These are phyloP conservation scores for Fusarium euwallaceae DNA, from an alignment of 2,329 filamentous ascomycete genomes.

Conservation along the genomic window DNA sequence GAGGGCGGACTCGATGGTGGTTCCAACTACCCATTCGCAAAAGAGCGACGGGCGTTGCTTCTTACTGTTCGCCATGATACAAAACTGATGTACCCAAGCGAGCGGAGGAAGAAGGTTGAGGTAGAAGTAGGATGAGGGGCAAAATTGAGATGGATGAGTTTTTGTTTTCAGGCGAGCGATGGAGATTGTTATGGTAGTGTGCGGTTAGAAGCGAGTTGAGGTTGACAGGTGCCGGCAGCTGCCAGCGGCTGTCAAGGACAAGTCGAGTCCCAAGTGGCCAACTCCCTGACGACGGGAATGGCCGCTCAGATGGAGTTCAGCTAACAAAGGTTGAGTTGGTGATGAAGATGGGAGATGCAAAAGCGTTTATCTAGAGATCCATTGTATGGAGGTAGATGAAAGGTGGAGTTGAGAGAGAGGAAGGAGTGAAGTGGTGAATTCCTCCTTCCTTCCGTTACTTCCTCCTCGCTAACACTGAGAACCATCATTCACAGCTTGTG, in stretches of 20 bases:
- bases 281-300: not conserved
- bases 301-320: not conserved
- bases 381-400: not conserved
- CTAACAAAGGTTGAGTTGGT: not conserved
- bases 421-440: not conserved
- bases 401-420: not conserved
- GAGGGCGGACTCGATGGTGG: slow-evolving; percentile 50
- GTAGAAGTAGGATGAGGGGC: slow-evolving; percentile 12
- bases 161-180: not conserved
- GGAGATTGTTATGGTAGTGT: not conserved
- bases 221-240: slow-evolving; percentile 24
- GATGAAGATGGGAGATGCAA: not conserved
- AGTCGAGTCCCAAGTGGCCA: not conserved
- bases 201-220: not conserved
- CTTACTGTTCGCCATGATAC: slow-evolving; percentile 37
- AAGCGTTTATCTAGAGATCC: not conserved
- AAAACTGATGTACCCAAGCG: slow-evolving; percentile 10
- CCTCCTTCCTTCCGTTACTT: not conserved
- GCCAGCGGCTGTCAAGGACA: slow-evolving; percentile 1
- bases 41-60: slow-evolving; percentile 45
- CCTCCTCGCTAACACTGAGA: not conserved
- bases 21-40: slow-evolving; percentile 59
- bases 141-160: not conserved
- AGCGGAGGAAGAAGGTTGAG: not conserved
- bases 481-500: slow-evolving; percentile 37